Conservation (phyloP, 2,329 filamentous ascomycete species). For the Talaromyces albobiverticillius region DNA sequence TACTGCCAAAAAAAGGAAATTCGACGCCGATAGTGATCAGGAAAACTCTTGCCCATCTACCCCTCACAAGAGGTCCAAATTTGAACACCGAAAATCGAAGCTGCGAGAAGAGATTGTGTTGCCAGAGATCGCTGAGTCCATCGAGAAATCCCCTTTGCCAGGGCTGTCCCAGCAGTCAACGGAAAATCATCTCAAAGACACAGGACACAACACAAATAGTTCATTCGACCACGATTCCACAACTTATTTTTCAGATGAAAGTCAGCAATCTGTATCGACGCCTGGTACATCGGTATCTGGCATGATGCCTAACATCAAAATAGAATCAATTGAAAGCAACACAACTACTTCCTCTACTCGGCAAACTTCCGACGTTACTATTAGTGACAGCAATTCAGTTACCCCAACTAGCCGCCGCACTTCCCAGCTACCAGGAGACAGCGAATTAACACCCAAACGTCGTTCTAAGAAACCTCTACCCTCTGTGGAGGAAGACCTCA, state of each 20-base stretch:
- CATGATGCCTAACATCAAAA: conserved; percentile 19
- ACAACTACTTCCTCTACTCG: not conserved
- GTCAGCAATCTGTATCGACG: conserved; percentile 29
- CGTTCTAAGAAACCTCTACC: conserved; percentile 30
- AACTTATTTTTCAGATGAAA: conserved; percentile 28
- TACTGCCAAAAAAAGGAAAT: conserved; percentile 18
- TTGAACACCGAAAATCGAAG: conserved; percentile 33
- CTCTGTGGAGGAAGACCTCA: conserved; percentile 35
- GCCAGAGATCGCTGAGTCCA: conserved; percentile 25
- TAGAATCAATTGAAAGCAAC: conserved; percentile 14
- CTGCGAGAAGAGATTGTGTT: conserved; percentile 35
- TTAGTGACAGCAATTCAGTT: not conserved
- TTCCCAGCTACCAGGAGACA: conserved; percentile 13
- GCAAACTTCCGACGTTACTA: not conserved
- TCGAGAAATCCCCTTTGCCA: conserved; percentile 13
- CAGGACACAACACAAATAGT: conserved; percentile 14
- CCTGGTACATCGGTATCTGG: conserved; percentile 36
- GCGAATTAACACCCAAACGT: conserved; percentile 20
- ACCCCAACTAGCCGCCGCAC: conserved; percentile 5
- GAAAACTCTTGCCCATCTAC: conserved; percentile 22
- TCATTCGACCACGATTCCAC: conserved; percentile 26
- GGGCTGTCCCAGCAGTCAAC: conserved; percentile 1
- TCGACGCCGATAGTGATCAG: conserved; percentile 12
- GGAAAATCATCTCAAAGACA: not conserved
- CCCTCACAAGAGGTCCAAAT: conserved; percentile 32